Evolutionary conservation across 169 alveolate genomes (phyloP).

Genomic region (Cryptosporidium meleagridis): DNA sequence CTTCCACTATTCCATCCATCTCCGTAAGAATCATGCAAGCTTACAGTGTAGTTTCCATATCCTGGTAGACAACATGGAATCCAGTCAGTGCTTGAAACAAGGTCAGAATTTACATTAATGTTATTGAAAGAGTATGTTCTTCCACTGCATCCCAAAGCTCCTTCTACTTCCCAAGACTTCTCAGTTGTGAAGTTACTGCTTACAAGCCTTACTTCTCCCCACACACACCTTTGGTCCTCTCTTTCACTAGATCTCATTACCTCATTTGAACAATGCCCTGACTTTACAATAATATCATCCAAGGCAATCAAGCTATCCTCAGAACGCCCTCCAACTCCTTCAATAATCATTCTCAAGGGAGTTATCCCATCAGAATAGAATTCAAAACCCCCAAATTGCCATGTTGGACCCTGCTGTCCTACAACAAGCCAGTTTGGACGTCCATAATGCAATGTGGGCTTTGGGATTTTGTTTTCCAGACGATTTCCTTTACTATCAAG

Average conservation of each 20-base stretch:
- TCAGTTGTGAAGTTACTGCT: conserved; percentile 77
- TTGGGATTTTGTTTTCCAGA: not conserved
- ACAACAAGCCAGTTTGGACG: conserved; percentile 79
- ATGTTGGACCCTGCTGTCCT: conserved; percentile 80
- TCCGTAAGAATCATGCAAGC: conserved; percentile 78
- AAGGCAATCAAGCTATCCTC: conserved; percentile 80
- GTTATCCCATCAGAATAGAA: conserved; percentile 76
- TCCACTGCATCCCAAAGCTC: conserved; percentile 81
- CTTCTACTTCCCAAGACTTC: conserved; percentile 81
- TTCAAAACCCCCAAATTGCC: conserved; percentile 80
- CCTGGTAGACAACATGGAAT: conserved; percentile 82
- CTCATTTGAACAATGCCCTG: conserved; percentile 77
- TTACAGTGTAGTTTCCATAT: conserved; percentile 79
- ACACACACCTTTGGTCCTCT: conserved; percentile 73
- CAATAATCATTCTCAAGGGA: conserved; percentile 77
- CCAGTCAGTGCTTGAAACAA: conserved; percentile 74
- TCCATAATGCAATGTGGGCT: conserved; percentile 76
- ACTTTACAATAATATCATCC: conserved; percentile 75
- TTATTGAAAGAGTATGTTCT: conserved; percentile 77
- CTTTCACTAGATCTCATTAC: conserved; percentile 50
- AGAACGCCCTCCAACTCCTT: conserved; percentile 79
- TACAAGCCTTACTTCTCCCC: conserved; percentile 82
- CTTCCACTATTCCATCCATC: conserved; percentile 81
- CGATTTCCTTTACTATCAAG: conserved; percentile 14
- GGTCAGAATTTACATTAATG: conserved; percentile 42